phyloP scores from a whole-genome alignment of 768 basidiomycete genomes.

The Pisolithus albus region DNA sequence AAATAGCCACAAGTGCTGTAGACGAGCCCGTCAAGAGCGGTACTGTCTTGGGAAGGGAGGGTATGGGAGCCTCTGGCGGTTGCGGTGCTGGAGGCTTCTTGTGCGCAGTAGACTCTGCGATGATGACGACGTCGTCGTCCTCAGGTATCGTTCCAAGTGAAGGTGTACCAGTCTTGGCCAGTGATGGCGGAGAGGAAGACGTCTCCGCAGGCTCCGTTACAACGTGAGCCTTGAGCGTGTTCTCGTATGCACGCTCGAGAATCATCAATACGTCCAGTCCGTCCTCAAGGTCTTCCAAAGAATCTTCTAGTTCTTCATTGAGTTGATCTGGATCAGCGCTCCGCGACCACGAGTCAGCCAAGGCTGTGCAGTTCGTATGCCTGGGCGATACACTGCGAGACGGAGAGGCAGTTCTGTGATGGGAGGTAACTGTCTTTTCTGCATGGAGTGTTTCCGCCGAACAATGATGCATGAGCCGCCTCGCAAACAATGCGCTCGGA shows the following conservation, averaged over 20 bases:
- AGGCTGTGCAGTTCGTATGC: slow-evolving; percentile 25
- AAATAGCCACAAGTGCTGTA: slow-evolving; percentile 60
- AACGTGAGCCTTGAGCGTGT: slow-evolving; percentile 57
- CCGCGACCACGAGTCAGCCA: slow-evolving; percentile 26
- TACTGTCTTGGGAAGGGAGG: slow-evolving; percentile 16
- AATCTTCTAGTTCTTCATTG: slow-evolving; percentile 34
- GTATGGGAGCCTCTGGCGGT: slow-evolving; percentile 12
- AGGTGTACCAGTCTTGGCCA: slow-evolving; percentile 1
- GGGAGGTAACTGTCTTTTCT: slow-evolving; percentile 3
- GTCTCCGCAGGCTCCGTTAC: slow-evolving; percentile 22
- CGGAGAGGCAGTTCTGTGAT: slow-evolving; percentile 28
- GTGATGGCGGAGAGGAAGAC: slow-evolving; percentile 1
- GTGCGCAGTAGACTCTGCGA: background rate
- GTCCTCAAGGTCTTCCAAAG: slow-evolving; percentile 59
- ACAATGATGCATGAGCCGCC: slow-evolving; percentile 81
- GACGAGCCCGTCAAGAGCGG: slow-evolving; percentile 58
- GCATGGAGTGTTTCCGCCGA: slow-evolving; percentile 43
- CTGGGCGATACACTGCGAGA: slow-evolving; percentile 40
- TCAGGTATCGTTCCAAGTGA: slow-evolving; percentile 20
- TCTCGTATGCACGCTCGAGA: slow-evolving; percentile 63
- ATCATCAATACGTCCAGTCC: slow-evolving; percentile 64
- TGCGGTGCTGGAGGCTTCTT: background rate
- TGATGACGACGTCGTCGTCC: slow-evolving; percentile 4
- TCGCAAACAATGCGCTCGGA: slow-evolving; percentile 56
- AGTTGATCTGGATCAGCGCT: slow-evolving; percentile 35